phyloP scores from a whole-genome alignment of 495 filamentous ascomycete genomes.

The Daldinia caldariorum region DNA sequence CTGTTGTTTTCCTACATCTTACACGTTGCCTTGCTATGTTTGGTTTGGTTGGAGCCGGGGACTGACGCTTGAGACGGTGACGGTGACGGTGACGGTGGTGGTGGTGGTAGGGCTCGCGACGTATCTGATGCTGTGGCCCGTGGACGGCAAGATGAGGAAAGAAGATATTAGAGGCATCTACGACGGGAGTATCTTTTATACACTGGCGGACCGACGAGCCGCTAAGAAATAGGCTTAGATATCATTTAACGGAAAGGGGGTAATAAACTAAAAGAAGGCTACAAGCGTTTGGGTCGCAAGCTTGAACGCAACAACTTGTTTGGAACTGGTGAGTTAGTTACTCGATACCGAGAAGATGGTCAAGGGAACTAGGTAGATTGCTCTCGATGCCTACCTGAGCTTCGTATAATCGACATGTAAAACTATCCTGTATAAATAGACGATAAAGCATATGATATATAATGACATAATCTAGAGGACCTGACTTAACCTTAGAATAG shows the following conservation, averaged over 20 bases:
- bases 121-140: conserved; percentile 56
- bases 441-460: not conserved
- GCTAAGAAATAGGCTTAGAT: not conserved
- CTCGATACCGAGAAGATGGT: not conserved
- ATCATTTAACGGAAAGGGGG: not conserved
- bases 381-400: no score
- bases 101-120: conserved; percentile 59
- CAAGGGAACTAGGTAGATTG: not conserved
- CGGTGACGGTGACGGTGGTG: no score
- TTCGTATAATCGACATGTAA: not conserved
- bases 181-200: conserved; percentile 55
- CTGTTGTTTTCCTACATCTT: not conserved
- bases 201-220: conserved; percentile 38
- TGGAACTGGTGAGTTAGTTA: not conserved
- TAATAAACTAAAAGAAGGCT: not conserved
- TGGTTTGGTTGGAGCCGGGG: not conserved
- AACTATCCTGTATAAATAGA: not conserved
- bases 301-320: not conserved
- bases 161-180: conserved; percentile 47
- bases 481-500: no score
- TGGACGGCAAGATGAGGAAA: conserved; percentile 46
- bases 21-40: no score
- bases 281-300: not conserved
- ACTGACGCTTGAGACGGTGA: not conserved
- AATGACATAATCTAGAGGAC: not conserved